Evolutionary conservation across 2,329 filamentous ascomycete species (phyloP), one percentile per base, ranked within the genome.

Genomic region (Hypoxylon sp.): DNA sequence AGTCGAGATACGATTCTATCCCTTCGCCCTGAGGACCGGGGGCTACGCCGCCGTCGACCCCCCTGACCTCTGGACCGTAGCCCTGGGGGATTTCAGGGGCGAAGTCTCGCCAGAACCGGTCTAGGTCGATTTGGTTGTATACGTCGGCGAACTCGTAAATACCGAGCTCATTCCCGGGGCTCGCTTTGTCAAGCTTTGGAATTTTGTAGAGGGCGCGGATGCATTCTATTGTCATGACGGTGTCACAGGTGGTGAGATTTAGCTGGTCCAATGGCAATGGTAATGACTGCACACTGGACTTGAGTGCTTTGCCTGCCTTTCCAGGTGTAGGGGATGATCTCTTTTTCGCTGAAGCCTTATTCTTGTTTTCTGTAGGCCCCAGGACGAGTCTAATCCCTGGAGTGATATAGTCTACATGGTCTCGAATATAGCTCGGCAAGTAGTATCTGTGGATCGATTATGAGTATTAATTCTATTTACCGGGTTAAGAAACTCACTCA

Each of bases 401-500:
- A 0, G 73, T 75, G 31, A 77, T 62, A 57, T 76, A 76, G 64
- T 76, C 75, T 2, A 76, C 60, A 40, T 76, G 73, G 1, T 75
- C 72, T 25, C 68, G 68, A 27, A 75, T 64, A n/a, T 70, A 62
- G 42, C 64, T 70, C 61, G 60, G 74, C 22, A 70, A 64, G 70
- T 66, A 78, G 72, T 69, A 75, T n/a, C 59, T 49, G 13, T 49
- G 5, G 22, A 14, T 10, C 1, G 13, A 49, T 37, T 11, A 35
- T 48, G n/a, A 49, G 25, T 68, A 48, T 6, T 2, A 27, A 48
- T 13, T 22, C 6, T 27, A 8, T 20, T 20, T 44, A 8, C 2
- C 20, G 14, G 25, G 20, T 33, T 6, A 22, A 0, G 31, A 31
- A 44, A 40, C 14, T 44, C 8, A 56, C 37, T 44, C 54, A 14